A percentile compares a stretch with the other conserved stretches of the same genome.
These are phyloP conservation scores for Talaromyces nanjingensis DNA, from an alignment of 495 filamentous ascomycete genomes.

Conservation along the genomic window DNA sequence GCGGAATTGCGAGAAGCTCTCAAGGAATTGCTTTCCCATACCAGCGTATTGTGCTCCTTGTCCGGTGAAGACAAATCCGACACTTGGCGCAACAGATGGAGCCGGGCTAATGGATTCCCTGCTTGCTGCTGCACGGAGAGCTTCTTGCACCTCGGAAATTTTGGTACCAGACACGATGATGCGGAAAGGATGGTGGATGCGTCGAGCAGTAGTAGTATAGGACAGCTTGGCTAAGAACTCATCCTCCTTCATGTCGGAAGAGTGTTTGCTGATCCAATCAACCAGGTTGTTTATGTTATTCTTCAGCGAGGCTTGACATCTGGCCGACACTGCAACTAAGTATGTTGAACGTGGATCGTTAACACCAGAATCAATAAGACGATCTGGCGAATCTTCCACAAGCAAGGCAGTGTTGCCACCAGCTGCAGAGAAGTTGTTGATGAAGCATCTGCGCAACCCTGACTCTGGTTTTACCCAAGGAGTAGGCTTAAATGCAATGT, in stretches of 20 bases:
- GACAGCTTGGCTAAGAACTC: slow-evolving; percentile 40
- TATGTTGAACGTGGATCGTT: slow-evolving; percentile 47
- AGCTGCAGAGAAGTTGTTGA: slow-evolving; percentile 64
- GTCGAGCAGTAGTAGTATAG: slow-evolving; percentile 78
- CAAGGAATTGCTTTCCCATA: slow-evolving; percentile 59
- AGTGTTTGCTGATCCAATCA: slow-evolving; percentile 31
- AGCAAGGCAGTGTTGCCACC: slow-evolving; percentile 47
- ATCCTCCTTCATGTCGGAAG: slow-evolving; percentile 33
- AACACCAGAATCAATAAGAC: slow-evolving; percentile 27
- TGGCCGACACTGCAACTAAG: slow-evolving; percentile 45
- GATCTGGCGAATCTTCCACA: slow-evolving; percentile 46
- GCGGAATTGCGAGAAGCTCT: slow-evolving; percentile 52
- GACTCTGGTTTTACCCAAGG: slow-evolving; percentile 58
- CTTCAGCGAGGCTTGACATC: slow-evolving; percentile 47
- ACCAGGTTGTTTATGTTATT: slow-evolving; percentile 45
- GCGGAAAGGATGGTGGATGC: slow-evolving; percentile 75
- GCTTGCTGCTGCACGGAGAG: slow-evolving; percentile 16
- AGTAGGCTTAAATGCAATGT: slow-evolving; percentile 54
- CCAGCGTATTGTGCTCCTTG: slow-evolving; percentile 46
- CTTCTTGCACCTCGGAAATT: slow-evolving; percentile 13
- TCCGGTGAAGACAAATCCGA: slow-evolving; percentile 47
- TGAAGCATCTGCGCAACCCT: slow-evolving; percentile 54
- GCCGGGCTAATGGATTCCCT: slow-evolving; percentile 31
- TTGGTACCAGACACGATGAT: slow-evolving; percentile 49
- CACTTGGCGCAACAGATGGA: slow-evolving; percentile 35